phyloP scores from a whole-genome alignment of 306 rosid species.

The Calophaca sinica region DNA sequence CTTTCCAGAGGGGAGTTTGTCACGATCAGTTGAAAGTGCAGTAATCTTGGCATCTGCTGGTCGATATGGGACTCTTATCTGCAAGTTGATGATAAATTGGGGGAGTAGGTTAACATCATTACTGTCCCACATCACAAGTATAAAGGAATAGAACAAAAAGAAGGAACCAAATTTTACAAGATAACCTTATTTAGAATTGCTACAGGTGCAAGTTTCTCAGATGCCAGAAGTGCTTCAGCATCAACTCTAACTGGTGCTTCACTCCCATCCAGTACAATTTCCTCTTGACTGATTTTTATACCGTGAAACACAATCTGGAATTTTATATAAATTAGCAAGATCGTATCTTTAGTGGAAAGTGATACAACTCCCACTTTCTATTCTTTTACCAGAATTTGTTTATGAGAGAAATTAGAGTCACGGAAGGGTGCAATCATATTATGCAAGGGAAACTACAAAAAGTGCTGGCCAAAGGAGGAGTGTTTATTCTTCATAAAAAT shows the following conservation, averaged over 20 bases:
- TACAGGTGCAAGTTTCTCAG: constrained; percentile 87
- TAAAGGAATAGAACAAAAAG: constrained; percentile 39
- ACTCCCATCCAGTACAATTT: constrained; percentile 93
- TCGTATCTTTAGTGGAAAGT: constrained; percentile 24
- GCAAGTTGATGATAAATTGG: constrained; percentile 47
- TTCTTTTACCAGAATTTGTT: constrained; percentile 7
- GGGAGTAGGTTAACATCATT: constrained; percentile 34
- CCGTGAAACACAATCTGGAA: constrained; percentile 85
- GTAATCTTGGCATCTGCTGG: constrained; percentile 80
- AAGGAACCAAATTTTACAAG: constrained; percentile 22
- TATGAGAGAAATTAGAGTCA: constrained; percentile 26
- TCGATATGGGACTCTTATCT: constrained; percentile 85
- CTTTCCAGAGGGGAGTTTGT: constrained; percentile 92
- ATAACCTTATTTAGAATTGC: constrained; percentile 88
- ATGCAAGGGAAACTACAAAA: no score
- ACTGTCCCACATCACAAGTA: constrained; percentile 39
- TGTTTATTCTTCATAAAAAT: no score
- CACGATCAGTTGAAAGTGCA: constrained; percentile 79
- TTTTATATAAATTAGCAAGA: constrained; percentile 42
- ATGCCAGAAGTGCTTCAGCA: constrained; percentile 79
- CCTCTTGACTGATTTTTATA: constrained; percentile 69
- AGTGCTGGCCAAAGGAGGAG: no score
- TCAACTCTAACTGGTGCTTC: constrained; percentile 89
- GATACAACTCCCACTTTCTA: constrained; percentile 1
- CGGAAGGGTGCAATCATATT: background rate